phyloP scores from a whole-genome alignment of 2,329 filamentous ascomycete genomes.

The Rhexocercosporidium sp. region DNA sequence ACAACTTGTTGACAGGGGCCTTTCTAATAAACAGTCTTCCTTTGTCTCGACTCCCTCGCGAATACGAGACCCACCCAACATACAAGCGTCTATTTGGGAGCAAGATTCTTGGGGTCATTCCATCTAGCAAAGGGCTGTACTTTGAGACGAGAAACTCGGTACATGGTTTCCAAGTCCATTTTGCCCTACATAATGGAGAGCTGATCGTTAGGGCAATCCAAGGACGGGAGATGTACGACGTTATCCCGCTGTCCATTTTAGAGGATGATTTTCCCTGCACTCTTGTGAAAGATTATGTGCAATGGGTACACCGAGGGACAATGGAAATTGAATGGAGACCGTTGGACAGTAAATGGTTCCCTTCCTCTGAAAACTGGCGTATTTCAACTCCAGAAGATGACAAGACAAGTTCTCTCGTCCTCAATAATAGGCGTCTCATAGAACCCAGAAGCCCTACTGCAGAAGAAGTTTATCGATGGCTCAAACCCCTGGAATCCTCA shows the following conservation, averaged over 20 bases:
- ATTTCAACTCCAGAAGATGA: conserved; percentile 18
- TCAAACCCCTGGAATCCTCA: conserved; percentile 46
- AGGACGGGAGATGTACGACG: conserved; percentile 20
- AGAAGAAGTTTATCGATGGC: conserved; percentile 38
- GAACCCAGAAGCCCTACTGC: conserved; percentile 45
- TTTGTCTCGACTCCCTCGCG: conserved; percentile 50
- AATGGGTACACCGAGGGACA: conserved; percentile 23
- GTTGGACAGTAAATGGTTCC: conserved; percentile 38
- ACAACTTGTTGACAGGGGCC: conserved; percentile 56
- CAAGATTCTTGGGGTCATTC: conserved; percentile 42
- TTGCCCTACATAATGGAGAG: conserved; percentile 35
- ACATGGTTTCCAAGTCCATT: conserved; percentile 43
- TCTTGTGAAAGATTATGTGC: conserved; percentile 25
- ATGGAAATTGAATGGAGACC: conserved; percentile 33
- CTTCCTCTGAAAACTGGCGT: conserved; percentile 38
- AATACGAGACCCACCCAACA: conserved; percentile 45
- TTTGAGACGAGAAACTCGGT: conserved; percentile 41
- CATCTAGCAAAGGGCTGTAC: conserved; percentile 44
- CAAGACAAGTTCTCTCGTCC: background rate
- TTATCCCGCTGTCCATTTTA: conserved; percentile 21
- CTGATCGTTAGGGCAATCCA: conserved; percentile 39
- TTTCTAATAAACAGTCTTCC: conserved; percentile 59
- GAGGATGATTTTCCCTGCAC: conserved; percentile 23
- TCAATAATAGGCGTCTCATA: conserved; percentile 37
- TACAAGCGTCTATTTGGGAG: conserved; percentile 33